Evolutionary conservation across 495 filamentous ascomycete species (phyloP).

Genomic region (Lasiosphaeria miniovina): DNA sequence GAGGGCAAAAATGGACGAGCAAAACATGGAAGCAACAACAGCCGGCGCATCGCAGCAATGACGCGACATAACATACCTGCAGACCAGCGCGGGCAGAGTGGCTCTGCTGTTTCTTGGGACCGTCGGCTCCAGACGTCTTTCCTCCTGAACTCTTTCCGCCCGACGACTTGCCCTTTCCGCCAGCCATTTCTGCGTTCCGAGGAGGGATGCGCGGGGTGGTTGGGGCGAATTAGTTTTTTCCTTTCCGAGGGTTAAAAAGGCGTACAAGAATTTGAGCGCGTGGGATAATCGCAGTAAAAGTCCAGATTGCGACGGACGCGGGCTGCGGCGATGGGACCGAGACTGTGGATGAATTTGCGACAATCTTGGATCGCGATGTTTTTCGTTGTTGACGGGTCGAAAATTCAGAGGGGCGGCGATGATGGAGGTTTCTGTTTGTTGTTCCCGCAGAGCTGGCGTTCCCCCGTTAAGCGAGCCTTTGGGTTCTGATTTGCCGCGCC

Average conservation of each 20-base stretch:
- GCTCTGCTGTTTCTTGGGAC: conserved; percentile 89
- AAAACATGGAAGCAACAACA: too few species aligned
- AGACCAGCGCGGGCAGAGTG: conserved; percentile 97
- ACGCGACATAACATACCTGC: conserved; percentile 68
- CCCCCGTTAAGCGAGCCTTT: conserved; percentile 19
- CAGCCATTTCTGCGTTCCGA: conserved; percentile 52
- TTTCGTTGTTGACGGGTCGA: conserved; percentile 35
- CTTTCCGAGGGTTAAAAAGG: conserved; percentile 7
- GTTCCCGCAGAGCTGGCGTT: conserved; percentile 13
- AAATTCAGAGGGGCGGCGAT: conserved; percentile 34
- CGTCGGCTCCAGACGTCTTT: conserved; percentile 72
- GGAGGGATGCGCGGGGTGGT: conserved; percentile 29
- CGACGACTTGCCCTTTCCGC: conserved; percentile 91
- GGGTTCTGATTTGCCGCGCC: conserved; percentile 8
- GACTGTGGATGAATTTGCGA: conserved; percentile 19
- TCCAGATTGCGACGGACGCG: conserved; percentile 15
- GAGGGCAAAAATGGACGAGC: too few species aligned
- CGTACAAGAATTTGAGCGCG: conserved; percentile 9
- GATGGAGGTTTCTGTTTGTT: conserved; percentile 26
- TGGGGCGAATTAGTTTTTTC: neutral
- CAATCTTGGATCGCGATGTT: conserved; percentile 17
- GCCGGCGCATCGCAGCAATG: conserved; percentile 13
- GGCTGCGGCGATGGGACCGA: conserved; percentile 17
- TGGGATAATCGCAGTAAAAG: conserved; percentile 17
- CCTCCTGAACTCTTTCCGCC: conserved; percentile 82